These are phyloP conservation scores for Pichia membranifaciens DNA, from an alignment of 805 yeast genomes.

Conservation along the genomic window DNA sequence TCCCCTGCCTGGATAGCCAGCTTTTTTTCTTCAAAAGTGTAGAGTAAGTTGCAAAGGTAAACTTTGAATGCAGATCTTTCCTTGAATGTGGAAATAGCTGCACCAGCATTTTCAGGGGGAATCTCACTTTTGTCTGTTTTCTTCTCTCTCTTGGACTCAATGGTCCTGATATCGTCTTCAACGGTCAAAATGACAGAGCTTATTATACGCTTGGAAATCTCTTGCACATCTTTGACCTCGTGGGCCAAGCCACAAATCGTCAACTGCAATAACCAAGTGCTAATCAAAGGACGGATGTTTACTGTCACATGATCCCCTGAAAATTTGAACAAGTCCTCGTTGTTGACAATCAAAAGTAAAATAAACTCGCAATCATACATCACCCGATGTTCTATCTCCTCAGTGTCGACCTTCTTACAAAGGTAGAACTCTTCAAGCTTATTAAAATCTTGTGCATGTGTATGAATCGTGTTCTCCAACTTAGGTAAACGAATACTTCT, in stretches of 20 bases:
- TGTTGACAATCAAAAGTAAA: slow-evolving; percentile 53
- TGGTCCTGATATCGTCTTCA: slow-evolving; percentile 31
- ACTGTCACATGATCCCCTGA: slow-evolving; percentile 27
- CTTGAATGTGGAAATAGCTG: slow-evolving; percentile 34
- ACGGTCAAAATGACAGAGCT: slow-evolving; percentile 39
- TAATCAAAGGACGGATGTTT: slow-evolving; percentile 52
- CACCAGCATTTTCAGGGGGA: neutral
- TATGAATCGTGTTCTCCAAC: slow-evolving; percentile 3
- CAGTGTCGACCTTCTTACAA: slow-evolving; percentile 14
- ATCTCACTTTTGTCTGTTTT: neutral
- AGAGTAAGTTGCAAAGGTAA: slow-evolving; percentile 42
- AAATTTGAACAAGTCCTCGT: slow-evolving; percentile 50
- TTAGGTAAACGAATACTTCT: slow-evolving; percentile 28
- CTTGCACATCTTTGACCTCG: slow-evolving; percentile 21
- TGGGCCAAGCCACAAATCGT: slow-evolving; percentile 43
- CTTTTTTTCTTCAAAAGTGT: slow-evolving; percentile 28
- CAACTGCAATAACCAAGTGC: slow-evolving; percentile 48
- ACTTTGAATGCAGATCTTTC: slow-evolving; percentile 53
- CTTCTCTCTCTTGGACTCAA: slow-evolving; percentile 13
- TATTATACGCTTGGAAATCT: slow-evolving; percentile 40
- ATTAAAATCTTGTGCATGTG: slow-evolving; percentile 10
- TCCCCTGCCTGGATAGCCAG: slow-evolving; percentile 10
- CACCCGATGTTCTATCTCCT: slow-evolving; percentile 14
- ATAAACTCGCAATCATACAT: slow-evolving; percentile 70
- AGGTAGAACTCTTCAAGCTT: slow-evolving; percentile 28